Base-by-base conservation (phyloP, 805 yeast species). In the Saccharomycopsis capsularis region DNA sequence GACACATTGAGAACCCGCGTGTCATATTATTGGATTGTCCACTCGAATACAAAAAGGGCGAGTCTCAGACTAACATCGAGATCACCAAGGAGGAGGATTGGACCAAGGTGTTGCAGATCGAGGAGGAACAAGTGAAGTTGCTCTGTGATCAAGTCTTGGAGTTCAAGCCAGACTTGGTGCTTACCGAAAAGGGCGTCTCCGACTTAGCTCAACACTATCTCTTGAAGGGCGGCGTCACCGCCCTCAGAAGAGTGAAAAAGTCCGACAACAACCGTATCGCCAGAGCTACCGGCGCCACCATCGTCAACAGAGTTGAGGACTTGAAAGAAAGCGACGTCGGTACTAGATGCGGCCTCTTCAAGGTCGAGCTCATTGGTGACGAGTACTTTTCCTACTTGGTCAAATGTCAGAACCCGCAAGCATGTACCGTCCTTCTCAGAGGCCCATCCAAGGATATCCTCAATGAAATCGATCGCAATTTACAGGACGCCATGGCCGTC, bases 401-500 rank as follows among this genome's bases (percentile, higher is more conserved):
- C 44, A 75, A 88, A 61, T 89, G 97, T 68, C 64, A 74, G 55
- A 74, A 86, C 45, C 97, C 99, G 45, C 80, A 80, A 53, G 99
- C 99, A 0, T 93, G 99, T 71, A 88, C 99, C 1, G 77, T 93
- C 42, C 64, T 93, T 60, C 76, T 93, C 59, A 80, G 99, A 58
- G 99, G 99, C 27, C 96, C 98, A 29, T 88, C 96, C 19, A 93
- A 93, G 69, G 99, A 93, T 65, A 90, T 93, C 48, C 72, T 93
- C 58, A 90, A 89, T 67, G 99, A 93, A 74, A 81, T 93, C 60
- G 99, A 93, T 63, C 82, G 99, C 64, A 93, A 93, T 65, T 74
- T 93, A 63, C 97, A 93, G 64, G 99, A 93, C 68, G 99, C 99
- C 40, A 85, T 93, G 95, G 91, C 96, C 2, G 99, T 93, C 41